These are phyloP conservation scores for Haematococcus sp. DNA, from an alignment of 139 green algal species.

Conservation along the genomic window DNA sequence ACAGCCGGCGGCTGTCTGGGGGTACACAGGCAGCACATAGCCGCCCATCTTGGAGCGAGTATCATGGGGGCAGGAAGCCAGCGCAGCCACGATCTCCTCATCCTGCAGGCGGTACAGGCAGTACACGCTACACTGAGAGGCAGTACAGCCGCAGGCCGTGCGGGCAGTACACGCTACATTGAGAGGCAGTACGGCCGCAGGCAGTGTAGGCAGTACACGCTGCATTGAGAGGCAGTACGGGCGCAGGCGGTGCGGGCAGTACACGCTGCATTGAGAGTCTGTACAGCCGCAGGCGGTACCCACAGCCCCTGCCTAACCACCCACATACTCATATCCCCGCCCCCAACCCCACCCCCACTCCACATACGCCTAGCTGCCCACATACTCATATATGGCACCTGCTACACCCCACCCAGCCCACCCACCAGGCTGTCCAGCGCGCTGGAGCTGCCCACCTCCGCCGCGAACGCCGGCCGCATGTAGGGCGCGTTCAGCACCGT, in stretches of 20 bases:
- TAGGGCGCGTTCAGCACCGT: conserved; percentile 41
- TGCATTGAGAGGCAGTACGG: no score
- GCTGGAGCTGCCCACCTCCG: background rate
- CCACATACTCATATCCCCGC: no score
- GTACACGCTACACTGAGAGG: background rate
- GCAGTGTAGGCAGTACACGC: background rate
- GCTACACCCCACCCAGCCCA: no score
- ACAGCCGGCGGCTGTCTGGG: conserved; percentile 27
- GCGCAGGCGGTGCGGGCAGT: no score
- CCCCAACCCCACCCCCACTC: no score
- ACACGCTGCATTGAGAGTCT: background rate
- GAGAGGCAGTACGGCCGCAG: no score
- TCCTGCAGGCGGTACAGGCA: conserved; percentile 5
- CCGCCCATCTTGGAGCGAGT: conserved; percentile 10
- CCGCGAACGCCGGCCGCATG: conserved; percentile 56
- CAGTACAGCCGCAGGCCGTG: no score
- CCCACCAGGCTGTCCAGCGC: no score
- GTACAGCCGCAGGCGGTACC: no score
- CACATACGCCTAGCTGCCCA: no score
- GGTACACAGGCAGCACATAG: conserved; percentile 41
- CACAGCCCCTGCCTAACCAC: no score
- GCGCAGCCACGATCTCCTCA: conserved; percentile 23
- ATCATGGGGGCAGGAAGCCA: conserved; percentile 17
- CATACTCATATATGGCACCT: no score
- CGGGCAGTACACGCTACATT: background rate